Conservation (phyloP, 305 asterid species). For the Ajuga reptans region DNA sequence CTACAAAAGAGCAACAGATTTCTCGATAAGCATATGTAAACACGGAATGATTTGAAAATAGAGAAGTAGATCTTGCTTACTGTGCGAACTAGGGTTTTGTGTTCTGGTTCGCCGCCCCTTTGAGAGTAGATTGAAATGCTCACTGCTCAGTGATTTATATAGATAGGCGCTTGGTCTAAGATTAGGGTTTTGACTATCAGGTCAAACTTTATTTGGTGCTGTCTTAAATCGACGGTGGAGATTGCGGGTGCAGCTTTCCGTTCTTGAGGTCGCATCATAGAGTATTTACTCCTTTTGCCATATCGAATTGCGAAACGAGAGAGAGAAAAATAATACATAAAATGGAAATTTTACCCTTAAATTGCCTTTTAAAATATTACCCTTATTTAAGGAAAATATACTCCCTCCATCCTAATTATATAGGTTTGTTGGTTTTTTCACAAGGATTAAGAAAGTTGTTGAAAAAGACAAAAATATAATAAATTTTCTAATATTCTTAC, state of each 20-base stretch:
- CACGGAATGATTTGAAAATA: not conserved
- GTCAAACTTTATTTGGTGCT: not conserved
- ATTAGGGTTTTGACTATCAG: conserved; percentile 31
- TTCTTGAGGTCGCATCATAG: not conserved
- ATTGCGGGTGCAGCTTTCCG: not conserved
- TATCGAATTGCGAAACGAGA: not conserved
- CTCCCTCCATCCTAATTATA: no score
- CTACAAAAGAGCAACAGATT: not conserved
- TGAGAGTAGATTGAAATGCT: accelerated
- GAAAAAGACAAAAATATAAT: no score
- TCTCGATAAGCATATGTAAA: not conserved
- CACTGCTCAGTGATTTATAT: conserved; percentile 15
- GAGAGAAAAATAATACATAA: not conserved
- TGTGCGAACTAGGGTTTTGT: conserved; percentile 24
- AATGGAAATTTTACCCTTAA: not conserved
- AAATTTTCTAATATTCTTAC: no score
- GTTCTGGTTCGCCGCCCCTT: conserved; percentile 32
- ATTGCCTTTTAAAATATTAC: not conserved
- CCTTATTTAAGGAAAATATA: no score
- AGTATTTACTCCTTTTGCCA: not conserved
- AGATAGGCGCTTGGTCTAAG: not conserved
- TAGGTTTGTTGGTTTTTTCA: no score
- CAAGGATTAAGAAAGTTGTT: no score
- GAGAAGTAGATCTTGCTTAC: conserved; percentile 7
- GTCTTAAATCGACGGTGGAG: not conserved